Evolutionary conservation across 176 grass and related monocot species (phyloP).

Genomic region (Aechmea fasciata): DNA sequence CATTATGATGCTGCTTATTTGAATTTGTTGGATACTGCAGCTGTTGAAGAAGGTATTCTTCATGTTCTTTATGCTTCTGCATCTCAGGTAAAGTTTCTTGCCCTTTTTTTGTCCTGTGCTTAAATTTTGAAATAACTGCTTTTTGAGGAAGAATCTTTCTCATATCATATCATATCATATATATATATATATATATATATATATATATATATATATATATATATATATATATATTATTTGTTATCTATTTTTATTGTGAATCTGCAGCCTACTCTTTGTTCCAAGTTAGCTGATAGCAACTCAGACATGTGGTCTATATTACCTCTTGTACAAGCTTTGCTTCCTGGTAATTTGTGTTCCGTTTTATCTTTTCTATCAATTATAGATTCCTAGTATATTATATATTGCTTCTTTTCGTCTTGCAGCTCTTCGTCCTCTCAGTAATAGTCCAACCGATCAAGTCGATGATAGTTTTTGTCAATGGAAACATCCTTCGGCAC

Average conservation of each 20-base stretch:
- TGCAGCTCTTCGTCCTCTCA: constrained; percentile 77
- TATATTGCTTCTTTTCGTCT: constrained; percentile 26
- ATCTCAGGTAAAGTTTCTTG: constrained; percentile 54
- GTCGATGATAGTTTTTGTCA: constrained; percentile 79
- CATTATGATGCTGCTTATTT: constrained; percentile 45
- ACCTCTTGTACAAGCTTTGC: constrained; percentile 88
- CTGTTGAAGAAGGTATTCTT: constrained; percentile 91
- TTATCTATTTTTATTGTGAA: constrained; percentile 31
- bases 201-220: no score
- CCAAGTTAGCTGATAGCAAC: constrained; percentile 60
- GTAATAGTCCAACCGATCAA: constrained; percentile 37
- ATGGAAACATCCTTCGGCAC: constrained; percentile 71
- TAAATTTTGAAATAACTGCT: no score
- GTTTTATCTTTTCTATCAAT: constrained; percentile 9
- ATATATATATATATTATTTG: constrained; percentile 2
- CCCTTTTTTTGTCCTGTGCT: no score
- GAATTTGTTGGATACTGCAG: constrained; percentile 87
- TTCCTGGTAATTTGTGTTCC: constrained; percentile 52
- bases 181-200: no score
- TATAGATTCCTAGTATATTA: constrained; percentile 12
- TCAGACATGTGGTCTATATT: constrained; percentile 80
- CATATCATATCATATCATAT: no score
- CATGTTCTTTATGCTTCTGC: constrained; percentile 78
- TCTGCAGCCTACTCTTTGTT: constrained; percentile 59
- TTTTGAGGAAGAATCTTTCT: no score